Evolutionary conservation across 148 eudicot genomes (phyloP), one percentile per base, ranked within the genome.

Genomic region (Rhododendron kiyosumense): DNA sequence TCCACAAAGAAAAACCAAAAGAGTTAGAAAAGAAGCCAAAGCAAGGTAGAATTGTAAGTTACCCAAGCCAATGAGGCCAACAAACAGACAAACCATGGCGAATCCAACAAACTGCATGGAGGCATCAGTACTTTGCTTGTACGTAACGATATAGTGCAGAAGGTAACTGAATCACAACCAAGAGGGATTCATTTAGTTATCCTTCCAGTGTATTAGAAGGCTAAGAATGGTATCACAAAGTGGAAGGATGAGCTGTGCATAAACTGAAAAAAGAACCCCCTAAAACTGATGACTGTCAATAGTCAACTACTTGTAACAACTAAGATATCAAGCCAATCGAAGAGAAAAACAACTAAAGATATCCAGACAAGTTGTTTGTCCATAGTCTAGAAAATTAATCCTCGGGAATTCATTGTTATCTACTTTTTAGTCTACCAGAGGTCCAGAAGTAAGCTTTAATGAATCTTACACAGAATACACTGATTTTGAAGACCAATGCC

Each of bases 31-130:
- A 52, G 38, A 36, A 54, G 84, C 30, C 76, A 34, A 32, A 13
- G 63, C 51, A 81, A 11, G 36, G 22, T 82, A 22, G 61, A 48
- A 79, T 77, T 30, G 32, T 79, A 75, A 85, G 91, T 85, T 93
- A 95, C 99, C 99, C 24, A 93, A 82, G 81, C 93, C 98, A 88
- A 94, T 91, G 75, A 97, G 94, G 88, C 96, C 92, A 45, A 97
- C 93, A 87, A 93, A 12, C 86, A 94, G 85, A 88, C 91, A 91
- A 87, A 91, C 95, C 81, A 91, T 75, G 36, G 87, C 81, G 13
- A 94, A 81, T 84, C 95, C 98, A 26, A 84, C 90, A 52, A 91
- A 32, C 61, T 85, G 89, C 76, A 88, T 85, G 36, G 83, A 77
- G 65, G 86, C 89, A 90, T 90, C 92, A 73, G 54, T 84, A 85